phyloP scores from a whole-genome alignment of 495 filamentous ascomycete genomes.

The Corynascus novoguineensis region DNA sequence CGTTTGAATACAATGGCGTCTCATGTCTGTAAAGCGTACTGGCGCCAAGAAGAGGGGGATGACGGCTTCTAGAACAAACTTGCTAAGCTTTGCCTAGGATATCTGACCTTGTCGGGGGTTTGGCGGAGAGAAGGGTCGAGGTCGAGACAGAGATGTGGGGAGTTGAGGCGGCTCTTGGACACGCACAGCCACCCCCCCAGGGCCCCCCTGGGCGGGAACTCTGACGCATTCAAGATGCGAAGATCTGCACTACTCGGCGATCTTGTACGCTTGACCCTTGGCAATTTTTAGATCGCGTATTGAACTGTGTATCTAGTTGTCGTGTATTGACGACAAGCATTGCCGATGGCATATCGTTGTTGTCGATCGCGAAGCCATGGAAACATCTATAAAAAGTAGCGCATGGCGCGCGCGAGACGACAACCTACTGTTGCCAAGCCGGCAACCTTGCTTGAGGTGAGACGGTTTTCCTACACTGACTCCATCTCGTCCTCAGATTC shows the following conservation, averaged over 20 bases:
- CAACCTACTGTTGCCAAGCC: neutral
- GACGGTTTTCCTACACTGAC: neutral
- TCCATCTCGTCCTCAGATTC: neutral
- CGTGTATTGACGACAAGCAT: neutral
- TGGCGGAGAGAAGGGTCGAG: neutral
- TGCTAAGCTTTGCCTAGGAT: neutral
- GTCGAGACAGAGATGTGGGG: neutral
- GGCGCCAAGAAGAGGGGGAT: neutral
- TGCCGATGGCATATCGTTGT: neutral
- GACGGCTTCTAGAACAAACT: constrained; percentile 2
- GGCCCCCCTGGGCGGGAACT: neutral
- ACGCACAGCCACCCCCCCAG: constrained; percentile 10
- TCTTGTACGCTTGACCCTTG: too few relatives aligned
- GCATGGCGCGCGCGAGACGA: neutral
- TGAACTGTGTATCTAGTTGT: too few relatives aligned
- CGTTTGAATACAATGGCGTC: neutral
- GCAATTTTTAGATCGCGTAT: too few relatives aligned
- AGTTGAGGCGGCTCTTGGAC: constrained; percentile 6
- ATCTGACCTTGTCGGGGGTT: neutral
- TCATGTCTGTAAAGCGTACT: neutral
- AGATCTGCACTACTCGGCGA: constrained; percentile 6
- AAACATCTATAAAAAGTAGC: neutral
- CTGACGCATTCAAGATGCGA: neutral
- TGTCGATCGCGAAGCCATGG: constrained; percentile 5
- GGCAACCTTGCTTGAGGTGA: neutral